These are phyloP conservation scores for Adansonia grandidieri DNA, from an alignment of 441 rosid species.

Conservation along the genomic window DNA sequence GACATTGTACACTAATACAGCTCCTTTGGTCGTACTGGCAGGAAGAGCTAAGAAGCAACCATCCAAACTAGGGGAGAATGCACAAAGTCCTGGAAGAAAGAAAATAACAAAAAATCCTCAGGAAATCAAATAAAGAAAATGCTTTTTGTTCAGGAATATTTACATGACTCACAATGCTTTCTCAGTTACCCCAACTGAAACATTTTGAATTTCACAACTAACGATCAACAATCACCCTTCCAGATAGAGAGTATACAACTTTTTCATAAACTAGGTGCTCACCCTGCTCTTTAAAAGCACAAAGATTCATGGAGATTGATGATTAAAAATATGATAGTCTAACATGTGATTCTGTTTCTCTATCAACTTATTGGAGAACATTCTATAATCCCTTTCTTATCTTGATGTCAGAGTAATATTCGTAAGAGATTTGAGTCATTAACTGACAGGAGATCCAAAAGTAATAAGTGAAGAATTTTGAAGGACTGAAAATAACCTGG, in stretches of 20 bases:
- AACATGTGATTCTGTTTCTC: not conserved
- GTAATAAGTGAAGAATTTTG: not conserved
- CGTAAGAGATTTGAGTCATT: not conserved
- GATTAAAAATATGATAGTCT: constrained; percentile 2
- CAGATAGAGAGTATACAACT: not conserved
- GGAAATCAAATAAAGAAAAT: not conserved
- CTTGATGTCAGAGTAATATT: not conserved
- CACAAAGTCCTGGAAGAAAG: constrained; percentile 68
- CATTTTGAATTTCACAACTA: constrained; percentile 20
- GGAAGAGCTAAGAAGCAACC: constrained; percentile 96
- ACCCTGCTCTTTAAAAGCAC: constrained; percentile 11
- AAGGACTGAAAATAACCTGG: constrained; percentile 21
- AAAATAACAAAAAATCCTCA: constrained; percentile 8
- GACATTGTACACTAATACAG: constrained; percentile 83
- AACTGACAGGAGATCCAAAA: constrained; percentile 16
- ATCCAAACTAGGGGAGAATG: constrained; percentile 78
- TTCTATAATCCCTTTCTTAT: constrained; percentile 4
- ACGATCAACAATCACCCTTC: constrained; percentile 10
- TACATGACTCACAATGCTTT: constrained; percentile 13
- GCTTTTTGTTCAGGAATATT: not conserved
- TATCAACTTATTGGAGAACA: constrained; percentile 16
- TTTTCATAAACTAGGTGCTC: not conserved
- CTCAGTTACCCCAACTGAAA: not conserved
- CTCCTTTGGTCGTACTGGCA: constrained; percentile 77
- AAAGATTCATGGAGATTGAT: constrained; percentile 11